Base-by-base conservation (phyloP, 192 early-diverging fungal genomes). In the Umbelopsis sp. region DNA sequence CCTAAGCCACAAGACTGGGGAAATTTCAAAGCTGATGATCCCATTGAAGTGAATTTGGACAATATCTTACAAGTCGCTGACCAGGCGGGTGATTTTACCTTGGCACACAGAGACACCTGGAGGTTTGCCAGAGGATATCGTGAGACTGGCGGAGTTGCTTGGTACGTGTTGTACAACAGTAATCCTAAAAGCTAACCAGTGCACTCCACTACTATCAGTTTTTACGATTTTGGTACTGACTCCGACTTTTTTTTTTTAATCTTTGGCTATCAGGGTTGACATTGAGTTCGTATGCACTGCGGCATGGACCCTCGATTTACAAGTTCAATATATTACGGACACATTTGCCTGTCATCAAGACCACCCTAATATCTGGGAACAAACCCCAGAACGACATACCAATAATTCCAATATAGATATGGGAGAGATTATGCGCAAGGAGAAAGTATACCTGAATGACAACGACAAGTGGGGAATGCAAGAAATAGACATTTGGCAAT, bases 241-340 rank as follows among this genome's bases (percentile, higher is more conserved):
- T 26, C 52, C 26, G 52, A 53, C 26, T 3, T n/a, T 44, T 53
- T 38, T 11, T 70, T 70, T 51, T 38, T 22, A 17, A 34, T 32
- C 21, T 14, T 68, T 44, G n/a, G 38, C 36, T 21, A 0, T 17
- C 44, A 77, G 75, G 75, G 72, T 79, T 72, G 77, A 79, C 29
- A 79, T 79, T 74, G 77, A 79, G 32, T 79, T 79, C 47, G 74
- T 79, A 43, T 79, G 77, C 31, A 74, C 77, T 9, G 77, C 77
- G 10, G 45, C 72, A 3, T 79, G 77, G 77, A 74, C 77, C 43
- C 62, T 74, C 16, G 65, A 65, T 49, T 59, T 79, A 25, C 45
- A 54, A 8, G 69, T 79, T 3, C 65, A 74, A 36, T 74, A 74
- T 31, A 66, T 74, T 24, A 51, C 66, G 21, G 68, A 71, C 14